Evolutionary conservation across 768 basidiomycete species (phyloP).

Genomic region (Gautieria morchelliformis): DNA sequence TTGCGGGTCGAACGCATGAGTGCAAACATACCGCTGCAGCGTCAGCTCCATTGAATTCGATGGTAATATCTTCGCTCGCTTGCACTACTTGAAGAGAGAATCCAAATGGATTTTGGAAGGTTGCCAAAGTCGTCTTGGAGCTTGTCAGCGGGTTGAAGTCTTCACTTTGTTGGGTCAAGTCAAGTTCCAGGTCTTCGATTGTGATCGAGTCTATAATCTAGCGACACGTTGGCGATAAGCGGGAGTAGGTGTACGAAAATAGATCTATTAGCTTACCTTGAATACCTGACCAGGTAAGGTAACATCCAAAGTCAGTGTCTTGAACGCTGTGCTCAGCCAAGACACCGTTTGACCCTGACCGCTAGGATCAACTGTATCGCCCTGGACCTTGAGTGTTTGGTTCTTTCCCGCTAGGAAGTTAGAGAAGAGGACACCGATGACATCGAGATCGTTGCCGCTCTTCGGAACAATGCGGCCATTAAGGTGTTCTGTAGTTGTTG

Average conservation of each 20-base stretch:
- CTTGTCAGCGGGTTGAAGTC: constrained; percentile 52
- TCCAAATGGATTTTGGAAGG: constrained; percentile 68
- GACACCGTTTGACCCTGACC: constrained; percentile 41
- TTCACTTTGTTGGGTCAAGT: constrained; percentile 40
- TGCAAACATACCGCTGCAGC: constrained; percentile 39
- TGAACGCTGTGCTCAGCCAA: constrained; percentile 66
- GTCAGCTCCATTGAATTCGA: constrained; percentile 37
- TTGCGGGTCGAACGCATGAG: not conserved
- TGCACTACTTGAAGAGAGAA: constrained; percentile 60
- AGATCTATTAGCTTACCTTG: constrained; percentile 24
- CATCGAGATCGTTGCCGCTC: constrained; percentile 40
- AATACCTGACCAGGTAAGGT: constrained; percentile 52
- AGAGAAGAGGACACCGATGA: constrained; percentile 56
- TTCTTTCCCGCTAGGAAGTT: constrained; percentile 55
- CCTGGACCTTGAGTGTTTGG: constrained; percentile 47
- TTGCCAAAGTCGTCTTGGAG: constrained; percentile 43
- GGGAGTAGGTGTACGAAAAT: not conserved
- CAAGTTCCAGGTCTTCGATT: constrained; percentile 46
- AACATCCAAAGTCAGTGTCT: constrained; percentile 52
- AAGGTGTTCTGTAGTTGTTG: constrained; percentile 41
- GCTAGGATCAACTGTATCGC: constrained; percentile 50
- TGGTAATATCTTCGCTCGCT: constrained; percentile 43
- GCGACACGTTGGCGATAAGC: not conserved
- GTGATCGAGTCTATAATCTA: constrained; percentile 57
- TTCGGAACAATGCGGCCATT: constrained; percentile 58